Evolutionary conservation across 768 basidiomycete genomes (phyloP).

Genomic region (Infundibulicybe gibba): DNA sequence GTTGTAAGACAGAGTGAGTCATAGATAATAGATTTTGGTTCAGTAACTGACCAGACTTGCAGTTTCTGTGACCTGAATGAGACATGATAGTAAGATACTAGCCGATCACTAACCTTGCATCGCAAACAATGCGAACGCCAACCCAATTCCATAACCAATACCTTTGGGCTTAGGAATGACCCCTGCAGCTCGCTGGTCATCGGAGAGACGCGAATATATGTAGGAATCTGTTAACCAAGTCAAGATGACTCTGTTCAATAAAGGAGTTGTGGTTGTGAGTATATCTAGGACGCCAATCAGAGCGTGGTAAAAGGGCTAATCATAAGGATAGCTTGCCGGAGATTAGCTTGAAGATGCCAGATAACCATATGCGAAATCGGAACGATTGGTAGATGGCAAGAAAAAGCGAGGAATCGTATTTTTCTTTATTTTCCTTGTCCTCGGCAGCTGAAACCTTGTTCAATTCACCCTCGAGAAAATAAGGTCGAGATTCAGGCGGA

Average conservation of each 20-base stretch:
- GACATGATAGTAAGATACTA: neutral
- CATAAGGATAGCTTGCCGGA: constrained; percentile 16
- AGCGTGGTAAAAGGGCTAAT: neutral
- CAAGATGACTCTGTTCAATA: constrained; percentile 43
- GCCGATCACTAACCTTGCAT: constrained; percentile 40
- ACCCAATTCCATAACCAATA: constrained; percentile 50
- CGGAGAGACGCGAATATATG: constrained; percentile 24
- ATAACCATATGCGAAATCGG: constrained; percentile 30
- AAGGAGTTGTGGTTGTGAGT: constrained; percentile 40
- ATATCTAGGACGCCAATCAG: constrained; percentile 26
- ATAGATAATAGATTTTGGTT: neutral
- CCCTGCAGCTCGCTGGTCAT: constrained; percentile 21
- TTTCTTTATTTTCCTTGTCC: constrained; percentile 6
- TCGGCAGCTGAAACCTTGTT: constrained; percentile 5
- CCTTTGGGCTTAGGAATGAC: constrained; percentile 30
- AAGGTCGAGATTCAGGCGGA: constrained; percentile 43
- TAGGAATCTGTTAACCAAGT: constrained; percentile 44
- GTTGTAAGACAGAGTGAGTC: neutral
- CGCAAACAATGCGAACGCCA: constrained; percentile 43
- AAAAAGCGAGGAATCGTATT: constrained; percentile 29
- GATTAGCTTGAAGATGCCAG: constrained; percentile 30
- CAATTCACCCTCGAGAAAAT: constrained; percentile 22
- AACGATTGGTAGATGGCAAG: constrained; percentile 32
- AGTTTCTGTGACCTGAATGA: constrained; percentile 14
- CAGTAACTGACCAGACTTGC: constrained; percentile 24